Evolutionary conservation across 2,329 filamentous ascomycete species (phyloP).

Genomic region (Nemania sp.): DNA sequence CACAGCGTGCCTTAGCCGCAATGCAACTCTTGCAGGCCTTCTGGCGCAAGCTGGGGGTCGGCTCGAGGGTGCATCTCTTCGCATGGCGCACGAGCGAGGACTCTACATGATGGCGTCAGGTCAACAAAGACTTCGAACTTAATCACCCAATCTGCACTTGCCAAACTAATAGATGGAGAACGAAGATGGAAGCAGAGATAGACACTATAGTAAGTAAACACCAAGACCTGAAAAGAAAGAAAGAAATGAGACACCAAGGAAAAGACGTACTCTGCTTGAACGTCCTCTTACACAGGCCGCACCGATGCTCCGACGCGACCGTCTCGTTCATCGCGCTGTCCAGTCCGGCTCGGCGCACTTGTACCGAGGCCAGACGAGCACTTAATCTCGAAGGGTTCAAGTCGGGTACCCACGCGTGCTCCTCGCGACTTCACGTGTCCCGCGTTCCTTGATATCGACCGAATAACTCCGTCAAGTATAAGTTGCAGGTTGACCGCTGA

Average conservation of each 20-base stretch:
- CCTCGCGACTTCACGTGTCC: slow-evolving; percentile 12
- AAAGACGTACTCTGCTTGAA: slow-evolving; percentile 31
- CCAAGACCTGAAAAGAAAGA: background rate
- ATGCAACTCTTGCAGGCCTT: slow-evolving; percentile 37
- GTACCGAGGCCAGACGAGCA: background rate
- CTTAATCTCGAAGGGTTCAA: background rate
- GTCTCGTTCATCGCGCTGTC: slow-evolving; percentile 18
- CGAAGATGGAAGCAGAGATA: background rate
- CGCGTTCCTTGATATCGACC: background rate
- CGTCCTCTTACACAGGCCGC: slow-evolving; percentile 28
- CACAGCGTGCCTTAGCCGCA: slow-evolving; percentile 36
- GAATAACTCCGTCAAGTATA: slow-evolving; percentile 1
- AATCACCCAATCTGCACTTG: no score
- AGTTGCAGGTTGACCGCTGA: background rate
- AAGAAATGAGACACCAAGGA: background rate
- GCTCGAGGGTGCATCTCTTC: slow-evolving; percentile 31
- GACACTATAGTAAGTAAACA: background rate
- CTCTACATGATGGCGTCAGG: slow-evolving; percentile 15
- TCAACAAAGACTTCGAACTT: background rate
- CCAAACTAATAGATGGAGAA: background rate
- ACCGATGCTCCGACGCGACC: slow-evolving; percentile 15
- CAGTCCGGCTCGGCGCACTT: background rate
- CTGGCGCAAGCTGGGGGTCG: slow-evolving; percentile 28
- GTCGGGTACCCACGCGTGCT: slow-evolving; percentile 5
- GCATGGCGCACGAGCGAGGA: slow-evolving; percentile 31